Evolutionary conservation across 495 filamentous ascomycete species (phyloP), one percentile per base, ranked within the genome.

Genomic region (Pyronema domesticum): DNA sequence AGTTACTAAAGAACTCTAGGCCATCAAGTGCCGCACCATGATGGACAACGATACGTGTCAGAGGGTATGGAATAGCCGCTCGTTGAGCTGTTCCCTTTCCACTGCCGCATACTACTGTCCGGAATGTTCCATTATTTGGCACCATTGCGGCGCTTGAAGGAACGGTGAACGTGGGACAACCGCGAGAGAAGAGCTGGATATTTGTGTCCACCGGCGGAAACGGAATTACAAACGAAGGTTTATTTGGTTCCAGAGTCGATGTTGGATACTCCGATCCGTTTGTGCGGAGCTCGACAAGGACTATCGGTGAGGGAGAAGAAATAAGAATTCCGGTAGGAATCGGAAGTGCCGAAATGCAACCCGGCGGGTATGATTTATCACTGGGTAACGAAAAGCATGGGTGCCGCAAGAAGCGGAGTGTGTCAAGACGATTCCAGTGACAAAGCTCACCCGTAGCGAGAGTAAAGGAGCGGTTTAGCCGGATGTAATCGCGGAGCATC

Each of bases 311-410:
- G 36, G 50, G 35, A 18, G 14, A 40, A n/a, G 50, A 6, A 11
- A 53, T 42, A 14, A 40, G 50, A 17, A 53, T 10, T 9, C 50
- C 50, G 37, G 35, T 13, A 34, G 35, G 36, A 14, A 42, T 19
- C 7, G 15, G 36, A 18, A 33, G 10, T 1, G 19, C 37, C 6
- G 35, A 40, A 17, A 53, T 53, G 3, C 1, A 14, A 37, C 50
- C 50, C 17, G 18, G 19, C 5, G 37, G n/a, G 14, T 8, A 42
- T n/a, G 73, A 63, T 1, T 74, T 64, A 62, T 95, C 89, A 51
- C 76, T 80, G n/a, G 86, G 84, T 34, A 89, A 73, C n/a, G 78
- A 71, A 70, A 95, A 94, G 68, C 83, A 87, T 0, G 89, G 88
- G 61, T 95, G 89, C 55, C 78, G 83, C 33, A 85, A 79, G 70